Base-by-base conservation (phyloP, 1,139 yeast genomes). In the Saccharomyces pastorianus region DNA sequence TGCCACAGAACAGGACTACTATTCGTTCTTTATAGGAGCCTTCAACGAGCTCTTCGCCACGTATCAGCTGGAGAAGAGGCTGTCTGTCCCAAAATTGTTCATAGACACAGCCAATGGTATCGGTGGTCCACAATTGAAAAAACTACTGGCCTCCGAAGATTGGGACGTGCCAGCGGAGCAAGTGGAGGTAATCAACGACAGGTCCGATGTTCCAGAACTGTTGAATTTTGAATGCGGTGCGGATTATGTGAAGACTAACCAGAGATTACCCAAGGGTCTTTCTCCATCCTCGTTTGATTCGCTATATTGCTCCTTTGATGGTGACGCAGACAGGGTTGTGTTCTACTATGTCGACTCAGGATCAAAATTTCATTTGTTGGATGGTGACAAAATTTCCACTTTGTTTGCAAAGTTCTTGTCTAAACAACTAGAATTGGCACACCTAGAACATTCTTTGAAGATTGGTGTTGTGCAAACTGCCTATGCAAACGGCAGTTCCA, bases 391-490 rank as follows among this genome's bases (percentile, higher is more conserved):
- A 71, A 86, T 91, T 61, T 86, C 98, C 2, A 85, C 96, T 0
- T 73, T 93, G 56, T 80, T 88, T 56, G 96, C 96, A 0, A 76
- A 78, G 52, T 86, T 83, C 68, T 76, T 89, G 64, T 76, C 78
- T 51, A 73, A 82, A 27, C 73, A 85, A 54, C 73, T 84, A 34
- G 70, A 70, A 48, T 68, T 72, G 49, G 65, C 78, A 11, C 73
- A 74, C 17, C 61, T 79, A 28, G 59, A 68, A 64, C 62, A 67
- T 47, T 63, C 71, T 2, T 73, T 83, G 54, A 69, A 76, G 26
- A 74, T 93, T 55, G 99, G 98, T 5, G 95, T 91, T 8, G 90
- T 93, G 27, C 99, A 93, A 74, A 93, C 99, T 1, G 99, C 99
- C 0, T 93, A 93, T 67, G 99, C 99, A 52, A 93, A 93, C 69